Percentiles rank a stretch among this genome's conserved stretches.
Conservation (phyloP, 805 yeast species). For the Candida bentonensis region DNA sequence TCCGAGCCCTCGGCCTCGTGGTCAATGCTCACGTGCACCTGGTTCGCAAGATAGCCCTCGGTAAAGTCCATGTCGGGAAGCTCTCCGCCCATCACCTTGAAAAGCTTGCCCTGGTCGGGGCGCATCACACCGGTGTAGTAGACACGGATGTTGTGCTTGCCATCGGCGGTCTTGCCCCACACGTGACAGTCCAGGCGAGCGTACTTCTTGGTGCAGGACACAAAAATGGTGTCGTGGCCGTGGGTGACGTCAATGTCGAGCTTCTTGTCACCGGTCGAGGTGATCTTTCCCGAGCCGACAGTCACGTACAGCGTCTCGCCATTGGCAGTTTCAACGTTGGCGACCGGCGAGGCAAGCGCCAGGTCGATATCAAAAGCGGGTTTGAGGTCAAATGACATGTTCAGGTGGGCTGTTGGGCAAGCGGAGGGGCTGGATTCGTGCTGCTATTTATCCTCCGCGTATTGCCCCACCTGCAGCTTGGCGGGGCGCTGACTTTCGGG, state of each 20-base stretch:
- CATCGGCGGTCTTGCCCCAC: neutral
- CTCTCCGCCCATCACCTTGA: conserved; percentile 1
- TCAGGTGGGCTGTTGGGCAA: too few relatives aligned
- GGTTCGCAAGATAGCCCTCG: neutral
- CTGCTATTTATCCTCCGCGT: too few relatives aligned
- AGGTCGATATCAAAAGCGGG: conserved; percentile 1
- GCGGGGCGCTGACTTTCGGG: too few relatives aligned
- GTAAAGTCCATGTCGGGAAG: neutral
- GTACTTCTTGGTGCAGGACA: neutral
- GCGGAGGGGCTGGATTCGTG: too few relatives aligned
- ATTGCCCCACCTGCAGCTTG: too few relatives aligned
- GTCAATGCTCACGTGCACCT: neutral
- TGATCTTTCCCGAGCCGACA: neutral
- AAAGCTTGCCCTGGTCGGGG: neutral
- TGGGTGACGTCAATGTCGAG: neutral
- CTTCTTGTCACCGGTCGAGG: neutral
- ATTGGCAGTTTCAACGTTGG: neutral
- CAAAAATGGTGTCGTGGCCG: conserved; percentile 1
- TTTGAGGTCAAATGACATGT: neutral
- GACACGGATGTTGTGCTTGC: neutral
- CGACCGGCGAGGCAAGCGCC: neutral
- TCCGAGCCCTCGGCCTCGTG: neutral
- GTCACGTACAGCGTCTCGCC: neutral
- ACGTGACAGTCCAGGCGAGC: neutral
- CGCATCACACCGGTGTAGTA: neutral